Conservation (phyloP, 192 early-diverging fungal genomes). For the Phycomyces blakesleeanus region DNA sequence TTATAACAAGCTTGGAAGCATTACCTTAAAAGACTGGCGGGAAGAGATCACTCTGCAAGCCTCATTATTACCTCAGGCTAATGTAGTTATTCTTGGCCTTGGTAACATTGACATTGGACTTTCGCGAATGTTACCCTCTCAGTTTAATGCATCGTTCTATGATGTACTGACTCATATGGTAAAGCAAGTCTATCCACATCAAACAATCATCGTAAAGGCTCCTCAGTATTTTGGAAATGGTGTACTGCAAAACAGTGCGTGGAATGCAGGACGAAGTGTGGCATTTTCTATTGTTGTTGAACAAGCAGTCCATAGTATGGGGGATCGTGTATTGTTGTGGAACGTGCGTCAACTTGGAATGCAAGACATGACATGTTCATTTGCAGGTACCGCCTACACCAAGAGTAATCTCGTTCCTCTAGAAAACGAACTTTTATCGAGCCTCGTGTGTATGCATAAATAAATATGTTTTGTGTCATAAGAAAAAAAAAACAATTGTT, state of each 20-base stretch:
- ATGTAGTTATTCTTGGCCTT: constrained; percentile 22
- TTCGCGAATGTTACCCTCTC: constrained; percentile 1
- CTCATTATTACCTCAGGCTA: constrained; percentile 3
- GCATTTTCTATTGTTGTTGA: constrained; percentile 20
- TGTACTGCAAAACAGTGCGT: constrained; percentile 8
- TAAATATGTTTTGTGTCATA: neutral
- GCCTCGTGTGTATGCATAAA: constrained; percentile 7
- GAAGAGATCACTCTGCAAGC: neutral
- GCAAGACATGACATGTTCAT: constrained; percentile 17
- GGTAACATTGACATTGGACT: constrained; percentile 22
- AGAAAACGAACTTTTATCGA: constrained; percentile 20
- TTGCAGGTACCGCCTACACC: constrained; percentile 12
- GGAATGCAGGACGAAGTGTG: constrained; percentile 24
- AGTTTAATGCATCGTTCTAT: constrained; percentile 14
- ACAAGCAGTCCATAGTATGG: neutral
- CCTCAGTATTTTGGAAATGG: constrained; percentile 22
- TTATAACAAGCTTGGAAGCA: constrained; percentile 2
- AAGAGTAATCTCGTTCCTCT: constrained; percentile 17
- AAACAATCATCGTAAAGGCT: constrained; percentile 20
- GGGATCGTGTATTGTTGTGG: constrained; percentile 14
- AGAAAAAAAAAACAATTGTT: too few species aligned
- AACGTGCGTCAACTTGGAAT: constrained; percentile 24
- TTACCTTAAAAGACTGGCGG: constrained; percentile 13
- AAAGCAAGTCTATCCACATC: constrained; percentile 10
- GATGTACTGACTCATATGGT: neutral